Base-by-base conservation (phyloP, 371 early-diverging fungal genomes). In the Coemansia sp. region DNA sequence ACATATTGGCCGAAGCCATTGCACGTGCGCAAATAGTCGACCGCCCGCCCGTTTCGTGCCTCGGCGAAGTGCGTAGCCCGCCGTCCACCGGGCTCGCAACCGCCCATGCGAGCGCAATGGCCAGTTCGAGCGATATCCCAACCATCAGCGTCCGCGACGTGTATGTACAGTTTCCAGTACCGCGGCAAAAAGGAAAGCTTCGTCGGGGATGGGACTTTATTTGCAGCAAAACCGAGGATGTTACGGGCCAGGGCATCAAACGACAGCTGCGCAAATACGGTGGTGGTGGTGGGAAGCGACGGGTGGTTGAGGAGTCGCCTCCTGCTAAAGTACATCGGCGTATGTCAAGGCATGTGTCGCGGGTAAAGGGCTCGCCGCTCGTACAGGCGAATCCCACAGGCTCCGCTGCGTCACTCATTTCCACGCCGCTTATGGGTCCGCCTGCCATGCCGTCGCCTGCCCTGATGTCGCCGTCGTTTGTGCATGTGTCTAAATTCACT, bases 151-250 rank as follows among this genome's bases (percentile, higher is more conserved):
- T 74, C 61, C 75, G 75, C 53, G 75, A 74, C n/a, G 75, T 74
- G 36, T 74, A 71, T n/a, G 75, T 74, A 58, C 63, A 57, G 44
- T 74, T 74, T 19, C 75, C 75, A 44, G 59, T 59, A 11, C 59
- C 75, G 7, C 67, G 63, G 39, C 75, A 71, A 19, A 54, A 56
- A 26, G 67, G 75, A 51, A 71, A 71, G 51, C 51, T 74, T 60
- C 72, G 75, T 1, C 75, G 75, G 1, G 75, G 75, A 11, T 74
- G 75, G 75, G 75, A 74, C 52, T 67, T 72, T 63, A 29, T 74
- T 59, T 63, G 75, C 61, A 74, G 71, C 75, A 74, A 74, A 64
- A 74, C 75, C 13, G 75, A 74, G 75, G 71, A 74, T 46, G 59
- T 74, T 39, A 74, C 75, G 4, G 73, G 75, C 23, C 66, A 67